Conservation (phyloP, 2,329 filamentous ascomycete genomes). For the Talaromyces islandicus region DNA sequence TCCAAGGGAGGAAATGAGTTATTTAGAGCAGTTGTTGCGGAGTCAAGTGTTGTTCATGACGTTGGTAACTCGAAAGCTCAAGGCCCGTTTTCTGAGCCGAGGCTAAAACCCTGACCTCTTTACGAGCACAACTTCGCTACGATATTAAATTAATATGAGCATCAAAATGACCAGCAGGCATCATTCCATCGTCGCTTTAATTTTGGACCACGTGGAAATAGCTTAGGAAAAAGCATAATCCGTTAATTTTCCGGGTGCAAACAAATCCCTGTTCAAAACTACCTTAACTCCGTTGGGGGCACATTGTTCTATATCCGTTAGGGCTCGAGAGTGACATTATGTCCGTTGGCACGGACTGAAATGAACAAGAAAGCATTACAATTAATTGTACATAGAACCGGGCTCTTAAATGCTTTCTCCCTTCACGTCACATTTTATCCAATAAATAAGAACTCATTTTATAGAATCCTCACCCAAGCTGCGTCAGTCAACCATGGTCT, state of each 20-base stretch:
- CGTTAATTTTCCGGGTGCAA: neutral
- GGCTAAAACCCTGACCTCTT: neutral
- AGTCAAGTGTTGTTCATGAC: neutral
- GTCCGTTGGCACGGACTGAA: neutral
- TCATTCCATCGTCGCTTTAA: too few relatives aligned
- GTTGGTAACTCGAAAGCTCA: neutral
- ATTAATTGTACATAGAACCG: neutral
- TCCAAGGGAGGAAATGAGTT: neutral
- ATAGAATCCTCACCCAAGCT: neutral
- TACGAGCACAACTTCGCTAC: too few relatives aligned
- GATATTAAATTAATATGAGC: neutral
- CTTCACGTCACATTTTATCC: neutral
- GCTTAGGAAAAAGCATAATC: conserved; percentile 5
- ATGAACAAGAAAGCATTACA: neutral
- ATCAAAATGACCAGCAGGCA: neutral
- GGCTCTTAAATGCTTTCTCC: neutral
- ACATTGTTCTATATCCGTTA: too few relatives aligned
- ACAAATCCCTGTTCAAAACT: too few relatives aligned
- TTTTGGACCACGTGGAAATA: neutral
- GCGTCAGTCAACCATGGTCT: neutral
- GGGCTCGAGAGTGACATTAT: neutral
- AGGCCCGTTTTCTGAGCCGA: neutral
- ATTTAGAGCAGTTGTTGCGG: neutral
- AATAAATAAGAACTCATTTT: neutral
- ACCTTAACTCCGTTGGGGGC: neutral